Conservation (phyloP, 768 basidiomycete species). For the Boletus bicolor region DNA sequence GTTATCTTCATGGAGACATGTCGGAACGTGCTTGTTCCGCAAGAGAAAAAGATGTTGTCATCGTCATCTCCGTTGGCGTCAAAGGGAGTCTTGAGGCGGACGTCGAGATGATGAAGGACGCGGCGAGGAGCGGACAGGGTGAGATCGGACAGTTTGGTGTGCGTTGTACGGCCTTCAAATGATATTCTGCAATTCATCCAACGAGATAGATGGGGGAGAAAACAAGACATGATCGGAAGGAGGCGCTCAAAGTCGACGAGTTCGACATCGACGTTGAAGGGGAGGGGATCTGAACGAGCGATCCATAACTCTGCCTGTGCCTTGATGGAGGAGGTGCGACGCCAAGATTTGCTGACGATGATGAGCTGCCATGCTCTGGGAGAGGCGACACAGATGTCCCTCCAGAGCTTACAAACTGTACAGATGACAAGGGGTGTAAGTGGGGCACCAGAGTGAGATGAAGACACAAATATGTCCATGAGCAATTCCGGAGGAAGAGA, state of each 20-base stretch:
- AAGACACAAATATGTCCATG: constrained; percentile 53
- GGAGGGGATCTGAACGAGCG: constrained; percentile 48
- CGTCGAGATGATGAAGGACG: constrained; percentile 29
- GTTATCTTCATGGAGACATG: constrained; percentile 48
- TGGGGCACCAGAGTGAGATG: constrained; percentile 41
- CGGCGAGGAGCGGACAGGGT: constrained; percentile 16
- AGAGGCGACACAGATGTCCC: constrained; percentile 46
- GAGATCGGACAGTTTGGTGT: constrained; percentile 29
- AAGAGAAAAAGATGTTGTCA: constrained; percentile 28
- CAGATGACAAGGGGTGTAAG: constrained; percentile 48
- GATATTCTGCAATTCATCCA: constrained; percentile 54
- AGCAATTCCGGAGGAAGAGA: constrained; percentile 60
- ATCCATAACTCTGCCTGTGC: constrained; percentile 54
- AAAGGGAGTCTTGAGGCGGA: constrained; percentile 26
- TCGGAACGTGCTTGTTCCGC: constrained; percentile 35
- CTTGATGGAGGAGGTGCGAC: constrained; percentile 38
- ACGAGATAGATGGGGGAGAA: constrained; percentile 53
- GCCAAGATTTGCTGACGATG: constrained; percentile 43
- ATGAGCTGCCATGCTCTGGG: constrained; percentile 64
- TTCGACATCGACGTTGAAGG: constrained; percentile 52
- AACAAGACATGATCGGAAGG: constrained; percentile 61
- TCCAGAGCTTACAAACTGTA: constrained; percentile 60
- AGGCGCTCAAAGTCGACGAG: constrained; percentile 47
- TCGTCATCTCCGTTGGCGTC: constrained; percentile 19
- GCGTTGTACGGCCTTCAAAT: constrained; percentile 31